Evolutionary conservation across 805 yeast species (phyloP).

Genomic region (Brettanomyces custersianus): DNA sequence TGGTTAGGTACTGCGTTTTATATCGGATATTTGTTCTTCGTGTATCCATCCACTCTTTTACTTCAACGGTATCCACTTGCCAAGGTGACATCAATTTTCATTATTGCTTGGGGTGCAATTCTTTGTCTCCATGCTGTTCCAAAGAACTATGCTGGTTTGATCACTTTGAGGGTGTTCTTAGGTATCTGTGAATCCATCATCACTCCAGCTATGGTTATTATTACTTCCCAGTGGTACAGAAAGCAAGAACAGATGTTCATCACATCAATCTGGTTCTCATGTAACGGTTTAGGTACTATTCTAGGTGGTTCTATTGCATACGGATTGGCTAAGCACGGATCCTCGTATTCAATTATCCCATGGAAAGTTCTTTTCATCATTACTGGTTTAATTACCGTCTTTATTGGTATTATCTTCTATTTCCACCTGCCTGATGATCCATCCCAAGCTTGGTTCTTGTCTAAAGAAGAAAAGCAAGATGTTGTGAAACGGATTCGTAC

Average conservation of each 20-base stretch:
- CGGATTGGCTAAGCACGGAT: conserved; percentile 28
- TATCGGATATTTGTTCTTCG: conserved; percentile 37
- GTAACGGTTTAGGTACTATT: conserved; percentile 34
- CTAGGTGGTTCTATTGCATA: conserved; percentile 43
- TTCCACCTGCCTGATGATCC: conserved; percentile 45
- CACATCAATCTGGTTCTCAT: conserved; percentile 28
- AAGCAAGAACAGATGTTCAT: conserved; percentile 35
- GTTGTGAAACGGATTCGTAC: conserved; percentile 48
- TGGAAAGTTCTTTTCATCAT: conserved; percentile 57
- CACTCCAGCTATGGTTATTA: conserved; percentile 44
- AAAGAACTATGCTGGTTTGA: conserved; percentile 33
- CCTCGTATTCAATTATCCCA: conserved; percentile 27
- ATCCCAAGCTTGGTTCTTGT: conserved; percentile 37
- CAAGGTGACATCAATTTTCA: conserved; percentile 28
- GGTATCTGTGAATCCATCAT: conserved; percentile 46
- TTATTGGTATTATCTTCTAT: conserved; percentile 33
- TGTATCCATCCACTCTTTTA: conserved; percentile 32
- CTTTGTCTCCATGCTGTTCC: conserved; percentile 36
- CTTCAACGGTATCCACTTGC: conserved; percentile 47
- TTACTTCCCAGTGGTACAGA: conserved; percentile 44
- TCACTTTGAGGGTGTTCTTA: conserved; percentile 37
- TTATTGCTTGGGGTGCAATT: conserved; percentile 28
- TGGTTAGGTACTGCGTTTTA: conserved; percentile 39
- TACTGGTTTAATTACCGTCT: conserved; percentile 48
- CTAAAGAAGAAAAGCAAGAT: conserved; percentile 35